Evolutionary conservation across 192 early-diverging fungal genomes (phyloP), one percentile per base, ranked within the genome.

Genomic region (Phycomyces blakesleeanus): DNA sequence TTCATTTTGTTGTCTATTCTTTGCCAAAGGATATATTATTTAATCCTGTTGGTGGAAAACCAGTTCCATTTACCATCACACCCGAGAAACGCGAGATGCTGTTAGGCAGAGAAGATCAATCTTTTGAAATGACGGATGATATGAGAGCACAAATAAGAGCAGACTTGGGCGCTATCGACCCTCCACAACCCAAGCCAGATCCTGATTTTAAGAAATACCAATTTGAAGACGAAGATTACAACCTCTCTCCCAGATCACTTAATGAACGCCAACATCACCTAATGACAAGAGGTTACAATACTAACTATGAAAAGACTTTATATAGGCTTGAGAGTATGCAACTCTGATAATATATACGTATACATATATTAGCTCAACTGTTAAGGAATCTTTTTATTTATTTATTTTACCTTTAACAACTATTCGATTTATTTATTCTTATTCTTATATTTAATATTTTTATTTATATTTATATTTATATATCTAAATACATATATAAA

Each of bases 161-260:
- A n/a, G 44, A 47, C 11, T 11, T 14, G 3, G 44, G 11, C 3
- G 4, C 44, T 47, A 18, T 14, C 18, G 11, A 47, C 11, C 18
- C 18, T 47, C 18, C 12, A n/a, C 29, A 5, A 34, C 44, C 44
- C 3, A 47, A 47, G 44, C 12, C 12, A 47, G 44, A 47, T 12
- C 44, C 44, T 7, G 12, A 47, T 1, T 47, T 6, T 47, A 11
- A 47, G 12, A 18, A 12, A 12, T 47, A n/a, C 44, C 44, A 47
- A 47, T 47, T 47, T 47, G 44, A 47, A 47, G 44, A 47, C 18
- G 44, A 47, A 47, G 44, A 47, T 47, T 18, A 18, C 18, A 47
- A 47, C 11, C 44, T 47, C 44, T 47, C 44, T 47, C 44, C 44
- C 3, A 3, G 44, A 12, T 47, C 44, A 14, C 18, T 3, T n/a